Percentiles rank a stretch among this genome's conserved stretches.
phyloP scores from a whole-genome alignment of 208 protist species.

The Leishmania amazonensis region DNA sequence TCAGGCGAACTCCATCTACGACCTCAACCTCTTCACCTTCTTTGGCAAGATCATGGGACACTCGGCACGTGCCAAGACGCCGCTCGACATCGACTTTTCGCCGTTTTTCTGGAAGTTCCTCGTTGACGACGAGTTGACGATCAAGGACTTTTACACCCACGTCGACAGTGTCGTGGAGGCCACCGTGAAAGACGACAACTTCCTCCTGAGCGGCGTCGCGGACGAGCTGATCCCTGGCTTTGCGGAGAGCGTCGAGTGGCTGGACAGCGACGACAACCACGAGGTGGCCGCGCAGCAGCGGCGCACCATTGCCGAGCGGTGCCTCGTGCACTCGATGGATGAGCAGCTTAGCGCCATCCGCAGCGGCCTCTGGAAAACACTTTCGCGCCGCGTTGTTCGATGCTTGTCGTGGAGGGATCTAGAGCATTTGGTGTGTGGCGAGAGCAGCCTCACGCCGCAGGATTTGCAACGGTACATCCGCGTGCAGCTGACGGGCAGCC shows the following conservation, averaged over 20 bases:
- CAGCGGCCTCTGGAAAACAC: constrained; percentile 71
- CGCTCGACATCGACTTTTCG: constrained; percentile 88
- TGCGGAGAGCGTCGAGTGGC: constrained; percentile 44
- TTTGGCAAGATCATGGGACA: constrained; percentile 92
- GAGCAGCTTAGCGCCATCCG: constrained; percentile 83
- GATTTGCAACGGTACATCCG: constrained; percentile 74
- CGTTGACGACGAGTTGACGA: constrained; percentile 80
- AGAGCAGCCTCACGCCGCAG: constrained; percentile 62
- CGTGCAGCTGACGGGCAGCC: constrained; percentile 44
- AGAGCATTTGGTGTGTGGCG: constrained; percentile 82
- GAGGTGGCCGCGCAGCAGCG: constrained; percentile 34
- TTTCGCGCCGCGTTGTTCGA: constrained; percentile 84
- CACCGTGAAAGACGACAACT: constrained; percentile 78
- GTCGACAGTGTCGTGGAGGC: constrained; percentile 87
- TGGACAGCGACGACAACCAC: constrained; percentile 40
- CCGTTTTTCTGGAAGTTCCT: constrained; percentile 93
- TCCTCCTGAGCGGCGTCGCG: constrained; percentile 76
- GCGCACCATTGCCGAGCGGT: constrained; percentile 75
- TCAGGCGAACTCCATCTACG: constrained; percentile 65
- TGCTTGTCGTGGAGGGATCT: constrained; percentile 88
- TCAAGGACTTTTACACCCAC: constrained; percentile 89
- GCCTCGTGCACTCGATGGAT: constrained; percentile 89
- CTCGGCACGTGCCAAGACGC: constrained; percentile 59
- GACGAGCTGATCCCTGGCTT: constrained; percentile 88
- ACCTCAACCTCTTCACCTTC: constrained; percentile 86